phyloP scores from a whole-genome alignment of 495 filamentous ascomycete species.

The Aspergillus taichungensis region DNA sequence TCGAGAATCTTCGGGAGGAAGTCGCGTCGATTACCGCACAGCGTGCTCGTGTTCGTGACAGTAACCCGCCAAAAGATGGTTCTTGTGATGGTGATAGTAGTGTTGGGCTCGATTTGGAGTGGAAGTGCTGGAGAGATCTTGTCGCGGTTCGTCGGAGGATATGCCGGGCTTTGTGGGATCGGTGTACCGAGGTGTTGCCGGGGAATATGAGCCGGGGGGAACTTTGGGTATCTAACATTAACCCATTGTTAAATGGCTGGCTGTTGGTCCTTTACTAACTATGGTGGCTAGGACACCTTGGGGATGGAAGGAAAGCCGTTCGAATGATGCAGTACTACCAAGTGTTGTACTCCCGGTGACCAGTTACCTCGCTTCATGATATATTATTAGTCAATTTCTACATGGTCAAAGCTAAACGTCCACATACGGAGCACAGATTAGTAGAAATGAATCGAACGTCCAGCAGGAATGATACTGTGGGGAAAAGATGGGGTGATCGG shows the following conservation, averaged over 20 bases:
- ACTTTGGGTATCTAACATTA: conserved; percentile 37
- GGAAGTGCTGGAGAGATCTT: conserved; percentile 42
- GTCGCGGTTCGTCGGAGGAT: conserved; percentile 40
- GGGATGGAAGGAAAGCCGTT: conserved; percentile 29
- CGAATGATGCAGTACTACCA: conserved; percentile 12
- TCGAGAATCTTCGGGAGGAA: conserved; percentile 38
- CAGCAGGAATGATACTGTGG: no score
- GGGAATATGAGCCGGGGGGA: conserved; percentile 37
- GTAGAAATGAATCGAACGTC: no score
- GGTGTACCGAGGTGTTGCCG: conserved; percentile 38
- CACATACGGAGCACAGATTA: no score
- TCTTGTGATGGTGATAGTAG: conserved; percentile 21
- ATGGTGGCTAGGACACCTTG: conserved; percentile 27
- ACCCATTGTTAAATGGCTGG: neutral
- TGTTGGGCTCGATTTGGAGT: conserved; percentile 38
- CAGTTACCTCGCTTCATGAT: no score
- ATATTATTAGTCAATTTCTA: no score
- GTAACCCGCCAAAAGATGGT: neutral
- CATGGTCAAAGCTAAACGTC: no score
- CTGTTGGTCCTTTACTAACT: neutral
- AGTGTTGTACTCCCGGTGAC: no score
- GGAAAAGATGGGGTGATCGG: no score
- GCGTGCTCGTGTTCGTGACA: conserved; percentile 27
- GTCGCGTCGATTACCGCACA: conserved; percentile 30
- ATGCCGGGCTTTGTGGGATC: conserved; percentile 43